A percentile compares a stretch with the other conserved stretches of the same genome.
Evolutionary conservation across 805 yeast genomes (phyloP).

Genomic region (Pichia cabralensis): DNA sequence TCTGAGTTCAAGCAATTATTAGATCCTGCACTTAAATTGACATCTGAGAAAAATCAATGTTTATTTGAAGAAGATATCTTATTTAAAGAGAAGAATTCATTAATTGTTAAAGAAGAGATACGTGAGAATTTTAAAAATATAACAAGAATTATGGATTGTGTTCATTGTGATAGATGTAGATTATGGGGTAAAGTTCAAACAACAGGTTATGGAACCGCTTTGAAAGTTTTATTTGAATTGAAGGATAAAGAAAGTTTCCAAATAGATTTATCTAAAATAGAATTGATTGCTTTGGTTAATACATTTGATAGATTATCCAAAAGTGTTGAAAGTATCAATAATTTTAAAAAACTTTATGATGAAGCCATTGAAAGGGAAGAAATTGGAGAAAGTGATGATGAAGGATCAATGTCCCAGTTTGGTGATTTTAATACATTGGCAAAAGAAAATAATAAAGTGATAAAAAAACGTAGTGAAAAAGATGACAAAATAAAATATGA

Average conservation of each 20-base stretch:
- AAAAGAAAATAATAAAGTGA: not conserved
- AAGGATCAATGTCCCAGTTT: not conserved
- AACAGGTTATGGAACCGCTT: conserved; percentile 94
- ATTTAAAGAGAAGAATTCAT: conserved; percentile 36
- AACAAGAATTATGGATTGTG: conserved; percentile 93
- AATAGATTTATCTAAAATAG: conserved; percentile 53
- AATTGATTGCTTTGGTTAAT: conserved; percentile 81
- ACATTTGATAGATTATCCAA: conserved; percentile 89
- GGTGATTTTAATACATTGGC: not conserved
- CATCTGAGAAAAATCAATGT: conserved; percentile 14
- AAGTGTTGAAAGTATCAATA: conserved; percentile 63
- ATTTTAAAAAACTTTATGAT: conserved; percentile 52
- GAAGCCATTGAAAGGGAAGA: conserved; percentile 22
- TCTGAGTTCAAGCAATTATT: conserved; percentile 25
- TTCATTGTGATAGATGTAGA: conserved; percentile 95
- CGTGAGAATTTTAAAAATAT: conserved; percentile 80
- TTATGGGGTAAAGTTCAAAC: conserved; percentile 98
- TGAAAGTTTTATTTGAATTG: conserved; percentile 79
- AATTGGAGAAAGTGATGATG: conserved; percentile 10
- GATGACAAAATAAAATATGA: not conserved
- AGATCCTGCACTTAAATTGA: conserved; percentile 20
- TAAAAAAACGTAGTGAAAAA: conserved; percentile 1
- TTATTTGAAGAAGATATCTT: conserved; percentile 36
- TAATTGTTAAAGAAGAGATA: conserved; percentile 74
- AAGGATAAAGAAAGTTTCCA: conserved; percentile 34